These are phyloP conservation scores for Fagus crenata DNA, from an alignment of 306 rosid species.

Conservation along the genomic window DNA sequence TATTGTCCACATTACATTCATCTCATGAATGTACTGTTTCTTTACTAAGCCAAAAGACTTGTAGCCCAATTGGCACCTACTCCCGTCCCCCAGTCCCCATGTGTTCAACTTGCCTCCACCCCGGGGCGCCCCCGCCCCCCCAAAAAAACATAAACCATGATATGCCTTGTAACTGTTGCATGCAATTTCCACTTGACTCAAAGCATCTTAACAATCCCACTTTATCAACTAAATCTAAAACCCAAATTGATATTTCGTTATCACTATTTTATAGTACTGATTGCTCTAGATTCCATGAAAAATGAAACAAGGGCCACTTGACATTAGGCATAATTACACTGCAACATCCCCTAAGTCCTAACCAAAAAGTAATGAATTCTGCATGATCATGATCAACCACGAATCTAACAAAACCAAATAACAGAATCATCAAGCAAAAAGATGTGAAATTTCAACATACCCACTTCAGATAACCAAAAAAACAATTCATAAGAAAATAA, in stretches of 20 bases:
- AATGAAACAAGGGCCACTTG: not conserved
- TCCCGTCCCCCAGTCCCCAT: too few relatives aligned
- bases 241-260: not conserved
- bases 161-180: too few relatives aligned
- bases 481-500: not conserved
- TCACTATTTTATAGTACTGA: not conserved
- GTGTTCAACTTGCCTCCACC: too few relatives aligned
- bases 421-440: not conserved
- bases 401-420: not conserved
- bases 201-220: not conserved
- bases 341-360: not conserved
- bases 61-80: too few relatives aligned
- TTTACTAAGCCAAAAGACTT: too few relatives aligned
- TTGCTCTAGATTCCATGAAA: not conserved
- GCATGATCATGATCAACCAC: not conserved
- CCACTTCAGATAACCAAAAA: conserved; percentile 10
- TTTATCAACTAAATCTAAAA: not conserved
- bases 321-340: not conserved
- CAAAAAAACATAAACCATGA: too few relatives aligned
- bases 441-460: not conserved
- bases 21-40: not conserved
- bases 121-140: too few relatives aligned
- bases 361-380: not conserved
- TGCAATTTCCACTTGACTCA: too few relatives aligned
- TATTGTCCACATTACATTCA: not conserved